Percentiles rank a stretch among this genome's conserved stretches.
Conservation (phyloP, 345 rosid species). For the Mercurialis annua region DNA sequence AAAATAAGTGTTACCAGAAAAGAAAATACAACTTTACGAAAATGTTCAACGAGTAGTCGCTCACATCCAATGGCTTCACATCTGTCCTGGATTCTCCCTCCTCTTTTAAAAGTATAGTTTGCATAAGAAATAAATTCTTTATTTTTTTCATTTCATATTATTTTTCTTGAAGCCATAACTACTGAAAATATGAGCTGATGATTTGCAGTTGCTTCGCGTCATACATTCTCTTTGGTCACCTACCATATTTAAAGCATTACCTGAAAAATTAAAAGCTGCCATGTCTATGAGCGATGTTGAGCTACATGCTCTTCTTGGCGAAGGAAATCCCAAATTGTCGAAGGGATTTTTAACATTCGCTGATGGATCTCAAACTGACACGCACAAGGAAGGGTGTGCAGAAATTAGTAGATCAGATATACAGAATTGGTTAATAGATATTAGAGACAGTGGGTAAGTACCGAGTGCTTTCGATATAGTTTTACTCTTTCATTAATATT, state of each 20-base stretch:
- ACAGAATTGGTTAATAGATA: constrained; percentile 91
- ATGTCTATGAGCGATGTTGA: constrained; percentile 79
- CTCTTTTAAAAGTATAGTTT: constrained; percentile 72
- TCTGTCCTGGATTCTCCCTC: constrained; percentile 96
- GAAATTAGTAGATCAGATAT: constrained; percentile 72
- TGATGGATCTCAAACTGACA: constrained; percentile 63
- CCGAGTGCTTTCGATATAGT: constrained; percentile 2
- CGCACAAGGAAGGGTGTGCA: constrained; percentile 51
- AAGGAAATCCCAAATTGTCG: constrained; percentile 57
- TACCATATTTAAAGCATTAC: constrained; percentile 50
- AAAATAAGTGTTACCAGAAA: constrained; percentile 84
- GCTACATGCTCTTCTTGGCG: constrained; percentile 66
- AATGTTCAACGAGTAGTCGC: constrained; percentile 29
- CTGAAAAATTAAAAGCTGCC: constrained; percentile 75
- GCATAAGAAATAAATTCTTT: neutral
- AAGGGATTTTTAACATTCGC: constrained; percentile 48
- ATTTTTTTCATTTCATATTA: neutral
- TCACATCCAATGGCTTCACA: constrained; percentile 91
- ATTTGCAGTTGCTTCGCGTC: constrained; percentile 72
- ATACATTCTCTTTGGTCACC: constrained; percentile 92
- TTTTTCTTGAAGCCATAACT: neutral
- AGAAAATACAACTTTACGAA: constrained; percentile 38
- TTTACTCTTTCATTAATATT: too few species aligned
- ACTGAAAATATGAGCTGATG: constrained; percentile 18
- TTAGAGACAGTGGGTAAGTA: constrained; percentile 94